These are phyloP conservation scores for Candida boleticola DNA, from an alignment of 805 yeast genomes.

Conservation along the genomic window DNA sequence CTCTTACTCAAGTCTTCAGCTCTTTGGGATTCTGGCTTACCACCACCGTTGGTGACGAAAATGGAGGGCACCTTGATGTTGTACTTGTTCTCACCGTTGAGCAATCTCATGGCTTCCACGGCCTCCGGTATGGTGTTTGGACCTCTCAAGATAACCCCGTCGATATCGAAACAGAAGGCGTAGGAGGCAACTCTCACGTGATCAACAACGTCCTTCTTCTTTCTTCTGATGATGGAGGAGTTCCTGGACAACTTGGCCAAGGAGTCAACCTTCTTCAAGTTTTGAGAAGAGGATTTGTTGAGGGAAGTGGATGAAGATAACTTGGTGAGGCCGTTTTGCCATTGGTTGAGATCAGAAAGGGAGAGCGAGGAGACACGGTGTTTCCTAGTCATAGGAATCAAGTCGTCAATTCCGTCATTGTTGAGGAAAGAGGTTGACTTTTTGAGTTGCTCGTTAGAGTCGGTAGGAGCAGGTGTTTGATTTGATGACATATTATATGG, in stretches of 20 bases:
- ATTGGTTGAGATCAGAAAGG: conserved; percentile 61
- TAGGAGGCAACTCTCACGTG: conserved; percentile 75
- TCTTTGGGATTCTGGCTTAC: conserved; percentile 73
- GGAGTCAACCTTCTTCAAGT: conserved; percentile 43
- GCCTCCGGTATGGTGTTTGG: conserved; percentile 84
- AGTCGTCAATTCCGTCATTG: conserved; percentile 69
- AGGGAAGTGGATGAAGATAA: conserved; percentile 36
- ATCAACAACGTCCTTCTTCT: conserved; percentile 55
- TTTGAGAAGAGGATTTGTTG: conserved; percentile 31
- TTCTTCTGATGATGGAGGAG: conserved; percentile 44
- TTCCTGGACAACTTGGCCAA: conserved; percentile 46
- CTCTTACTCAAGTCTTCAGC: conserved; percentile 67
- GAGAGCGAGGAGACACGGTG: conserved; percentile 67
- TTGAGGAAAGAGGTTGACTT: conserved; percentile 56
- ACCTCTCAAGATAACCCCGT: conserved; percentile 85
- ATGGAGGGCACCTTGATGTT: conserved; percentile 79
- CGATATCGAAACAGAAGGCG: conserved; percentile 92
- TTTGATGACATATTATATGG: conserved; percentile 6
- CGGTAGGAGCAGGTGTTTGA: too few species aligned
- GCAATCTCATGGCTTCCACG: conserved; percentile 62
- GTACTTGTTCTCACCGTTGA: conserved; percentile 76
- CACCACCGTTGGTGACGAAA: conserved; percentile 91
- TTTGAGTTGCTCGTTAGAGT: conserved; percentile 14
- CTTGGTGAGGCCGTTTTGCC: conserved; percentile 51
- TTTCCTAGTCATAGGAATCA: conserved; percentile 60